These are phyloP conservation scores for Potentilla sterilis DNA, from an alignment of 306 rosid genomes.

Conservation along the genomic window DNA sequence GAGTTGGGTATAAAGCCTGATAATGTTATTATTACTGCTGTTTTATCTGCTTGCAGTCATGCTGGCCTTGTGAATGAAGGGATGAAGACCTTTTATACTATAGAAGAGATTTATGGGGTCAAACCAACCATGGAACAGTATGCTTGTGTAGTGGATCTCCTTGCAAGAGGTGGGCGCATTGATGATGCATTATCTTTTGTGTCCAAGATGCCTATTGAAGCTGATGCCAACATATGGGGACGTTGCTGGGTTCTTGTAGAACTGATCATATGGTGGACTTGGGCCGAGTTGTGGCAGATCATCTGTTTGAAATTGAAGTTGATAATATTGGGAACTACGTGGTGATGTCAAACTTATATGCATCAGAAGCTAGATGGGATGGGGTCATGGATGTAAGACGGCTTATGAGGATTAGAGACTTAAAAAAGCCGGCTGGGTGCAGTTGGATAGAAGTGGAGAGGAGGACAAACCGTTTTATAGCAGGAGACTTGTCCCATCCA, in stretches of 20 bases:
- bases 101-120: conserved; percentile 57
- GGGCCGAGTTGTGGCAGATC: conserved; percentile 61
- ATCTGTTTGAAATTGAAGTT: conserved; percentile 58
- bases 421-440: conserved; percentile 83
- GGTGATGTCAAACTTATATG: conserved; percentile 76
- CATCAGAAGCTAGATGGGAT: conserved; percentile 83
- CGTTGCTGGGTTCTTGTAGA: conserved; percentile 79
- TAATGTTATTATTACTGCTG: conserved; percentile 62
- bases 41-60: conserved; percentile 86
- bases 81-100: conserved; percentile 63
- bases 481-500: conserved; percentile 78
- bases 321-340: conserved; percentile 70
- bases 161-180: conserved; percentile 68
- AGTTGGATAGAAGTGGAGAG: conserved; percentile 92
- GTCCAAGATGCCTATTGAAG: conserved; percentile 57
- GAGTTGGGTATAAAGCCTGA: conserved; percentile 64
- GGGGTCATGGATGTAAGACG: conserved; percentile 64
- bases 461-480: conserved; percentile 54
- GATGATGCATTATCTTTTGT: conserved; percentile 67
- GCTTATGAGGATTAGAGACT: conserved; percentile 59
- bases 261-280: conserved; percentile 68
- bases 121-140: conserved; percentile 84
- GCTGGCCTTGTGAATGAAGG: conserved; percentile 77
- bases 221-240: conserved; percentile 76
- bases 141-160: conserved; percentile 80